Evolutionary conservation across 2,329 filamentous ascomycete species (phyloP).

Genomic region (Cryphonectria carpinicola): DNA sequence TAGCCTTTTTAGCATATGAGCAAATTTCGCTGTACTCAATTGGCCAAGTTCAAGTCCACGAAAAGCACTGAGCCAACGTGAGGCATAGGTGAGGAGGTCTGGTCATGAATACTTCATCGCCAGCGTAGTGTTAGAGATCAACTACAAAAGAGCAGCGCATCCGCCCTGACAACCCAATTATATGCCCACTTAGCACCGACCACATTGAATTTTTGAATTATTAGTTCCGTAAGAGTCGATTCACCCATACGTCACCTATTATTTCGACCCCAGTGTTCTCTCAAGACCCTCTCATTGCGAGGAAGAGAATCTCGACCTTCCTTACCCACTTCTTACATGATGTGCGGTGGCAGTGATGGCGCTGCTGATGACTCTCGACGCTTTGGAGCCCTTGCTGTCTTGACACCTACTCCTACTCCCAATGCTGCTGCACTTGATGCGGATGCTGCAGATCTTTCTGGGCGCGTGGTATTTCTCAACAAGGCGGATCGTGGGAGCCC

Average conservation of each 20-base stretch:
- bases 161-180: not conserved
- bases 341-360: slow-evolving; percentile 2
- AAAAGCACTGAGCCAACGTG: not conserved
- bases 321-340: not conserved
- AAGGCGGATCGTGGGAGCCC: not conserved
- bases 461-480: not conserved
- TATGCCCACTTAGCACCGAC: not conserved
- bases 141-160: not conserved
- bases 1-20: not conserved
- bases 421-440: not conserved
- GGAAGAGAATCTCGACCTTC: not conserved
- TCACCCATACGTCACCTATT: not conserved
- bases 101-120: not conserved
- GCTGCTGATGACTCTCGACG: not conserved
- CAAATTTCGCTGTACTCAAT: not conserved
- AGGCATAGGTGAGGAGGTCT: not conserved
- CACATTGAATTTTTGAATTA: no score
- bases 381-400: slow-evolving; percentile 8
- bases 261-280: not conserved
- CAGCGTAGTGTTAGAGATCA: not conserved
- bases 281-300: not conserved
- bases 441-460: not conserved
- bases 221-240: not conserved
- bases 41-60: not conserved
- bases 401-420: not conserved